These are phyloP conservation scores for Dactylis glomerata DNA, from an alignment of 176 grass and related monocot genomes.

Conservation along the genomic window DNA sequence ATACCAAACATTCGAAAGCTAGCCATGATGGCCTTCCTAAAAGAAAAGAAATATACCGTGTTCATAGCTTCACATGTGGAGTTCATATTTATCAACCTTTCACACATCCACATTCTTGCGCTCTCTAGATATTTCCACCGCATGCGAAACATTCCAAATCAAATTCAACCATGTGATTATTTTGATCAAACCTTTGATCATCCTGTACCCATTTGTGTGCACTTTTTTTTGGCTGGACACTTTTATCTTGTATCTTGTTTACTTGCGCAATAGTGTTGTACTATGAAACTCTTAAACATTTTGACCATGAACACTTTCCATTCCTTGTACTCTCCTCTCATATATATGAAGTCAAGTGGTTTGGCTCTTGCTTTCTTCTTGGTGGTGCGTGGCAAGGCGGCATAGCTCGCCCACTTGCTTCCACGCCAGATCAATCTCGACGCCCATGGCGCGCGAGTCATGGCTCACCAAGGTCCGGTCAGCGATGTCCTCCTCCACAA, in stretches of 20 bases:
- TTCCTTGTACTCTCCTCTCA: neutral
- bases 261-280: neutral
- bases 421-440: neutral
- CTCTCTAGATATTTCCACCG: too few species aligned
- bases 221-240: neutral
- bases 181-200: too few species aligned
- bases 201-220: neutral
- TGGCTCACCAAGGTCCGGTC: too few species aligned
- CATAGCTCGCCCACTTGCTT: neutral
- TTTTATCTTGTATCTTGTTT: too few species aligned
- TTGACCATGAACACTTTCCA: neutral
- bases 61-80: too few species aligned
- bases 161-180: neutral
- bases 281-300: neutral
- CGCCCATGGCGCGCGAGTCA: neutral
- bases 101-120: too few species aligned
- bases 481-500: too few species aligned
- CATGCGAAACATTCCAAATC: too few species aligned
- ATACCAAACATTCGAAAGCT: too few species aligned
- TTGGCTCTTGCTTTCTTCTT: neutral
- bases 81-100: too few species aligned
- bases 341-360: neutral
- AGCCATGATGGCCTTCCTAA: too few species aligned
- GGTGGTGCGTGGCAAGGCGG: neutral
- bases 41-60: too few species aligned